Base-by-base conservation (phyloP, 106 monocot genomes). In the Agapanthus africanus region DNA sequence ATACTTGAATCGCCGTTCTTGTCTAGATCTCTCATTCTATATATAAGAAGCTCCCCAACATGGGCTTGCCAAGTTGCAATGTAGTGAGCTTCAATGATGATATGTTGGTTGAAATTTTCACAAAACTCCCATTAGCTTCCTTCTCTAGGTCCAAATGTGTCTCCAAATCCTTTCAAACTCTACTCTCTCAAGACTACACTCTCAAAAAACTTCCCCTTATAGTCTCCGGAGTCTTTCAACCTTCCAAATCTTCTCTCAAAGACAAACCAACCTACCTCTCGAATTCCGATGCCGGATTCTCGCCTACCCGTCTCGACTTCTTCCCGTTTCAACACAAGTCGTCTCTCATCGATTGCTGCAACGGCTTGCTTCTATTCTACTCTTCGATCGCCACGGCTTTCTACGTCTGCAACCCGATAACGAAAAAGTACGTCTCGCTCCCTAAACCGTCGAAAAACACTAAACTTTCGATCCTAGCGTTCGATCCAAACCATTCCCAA, bases 311-410 rank as follows among this genome's bases (percentile, higher is more conserved):
- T 15, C 76, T 84, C 11, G 60, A 50, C 4, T 88, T 79, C 79
- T 79, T 88, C 67, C 88, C 88, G 0, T 73, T 63, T 44, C 66
- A 66, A 28, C 18, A 21, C 27, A 69, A 23, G 19, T 79, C 88
- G 2, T 72, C 68, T 22, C 71, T 88, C 40, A 68, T 88, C 15
- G 88, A 88, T 52, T 75, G 76, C 40, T 77, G 82, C 77, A 79
- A 77, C 54, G 88, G 88, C 34, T 27, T 88, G 27, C 79, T 88
- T 11, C 84, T 88, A 38, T 84, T 42, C 64, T 74, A 77, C 66
- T 35, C 62, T 0, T 39, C 68, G 32, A 19, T 19, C 14, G 11
- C 69, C 3, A 9, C 50, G 1, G 15, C 47, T 10, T 82, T 76
- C 71, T 39, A 79, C 60, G 84, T 82, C 16, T 79, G 77, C 63